Evolutionary conservation across 768 basidiomycete genomes (phyloP).

Genomic region (Calocybe indica): DNA sequence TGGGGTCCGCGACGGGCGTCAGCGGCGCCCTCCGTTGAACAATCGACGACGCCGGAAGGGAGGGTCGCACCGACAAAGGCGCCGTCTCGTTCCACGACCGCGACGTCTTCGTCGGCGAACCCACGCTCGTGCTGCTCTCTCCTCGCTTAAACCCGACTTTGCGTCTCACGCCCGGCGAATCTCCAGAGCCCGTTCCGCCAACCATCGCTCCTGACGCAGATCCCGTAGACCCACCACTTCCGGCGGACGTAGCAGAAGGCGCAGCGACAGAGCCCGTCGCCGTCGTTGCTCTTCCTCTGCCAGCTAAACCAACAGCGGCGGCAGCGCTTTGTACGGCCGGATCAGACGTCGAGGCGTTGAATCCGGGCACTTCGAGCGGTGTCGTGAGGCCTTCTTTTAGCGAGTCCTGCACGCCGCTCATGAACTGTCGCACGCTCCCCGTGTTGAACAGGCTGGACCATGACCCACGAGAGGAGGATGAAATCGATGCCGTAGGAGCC

Average conservation of each 20-base stretch:
- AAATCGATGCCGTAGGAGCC: constrained; percentile 39
- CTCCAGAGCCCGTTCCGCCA: not conserved
- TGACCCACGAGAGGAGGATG: constrained; percentile 65
- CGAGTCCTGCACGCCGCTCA: constrained; percentile 54
- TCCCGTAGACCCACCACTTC: no score
- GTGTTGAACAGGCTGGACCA: constrained; percentile 79
- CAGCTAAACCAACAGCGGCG: not conserved
- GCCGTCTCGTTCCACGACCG: constrained; percentile 51
- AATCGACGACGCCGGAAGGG: constrained; percentile 37
- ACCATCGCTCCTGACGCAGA: no score
- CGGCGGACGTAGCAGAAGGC: no score
- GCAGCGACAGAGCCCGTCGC: no score
- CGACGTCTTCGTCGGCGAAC: constrained; percentile 26
- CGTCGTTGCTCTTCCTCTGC: no score
- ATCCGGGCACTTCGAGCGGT: constrained; percentile 25
- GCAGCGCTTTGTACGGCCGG: constrained; percentile 4
- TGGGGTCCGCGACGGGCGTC: not conserved
- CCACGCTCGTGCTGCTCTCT: constrained; percentile 9
- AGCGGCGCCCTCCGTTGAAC: constrained; percentile 31
- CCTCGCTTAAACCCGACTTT: constrained; percentile 22
- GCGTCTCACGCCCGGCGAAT: constrained; percentile 9
- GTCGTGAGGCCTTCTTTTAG: constrained; percentile 37
- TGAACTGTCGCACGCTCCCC: constrained; percentile 61
- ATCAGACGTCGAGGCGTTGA: constrained; percentile 25
- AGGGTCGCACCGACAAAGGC: constrained; percentile 24